These are phyloP conservation scores for Beverwykella pulmonaria DNA, from an alignment of 495 filamentous ascomycete genomes.

Conservation along the genomic window DNA sequence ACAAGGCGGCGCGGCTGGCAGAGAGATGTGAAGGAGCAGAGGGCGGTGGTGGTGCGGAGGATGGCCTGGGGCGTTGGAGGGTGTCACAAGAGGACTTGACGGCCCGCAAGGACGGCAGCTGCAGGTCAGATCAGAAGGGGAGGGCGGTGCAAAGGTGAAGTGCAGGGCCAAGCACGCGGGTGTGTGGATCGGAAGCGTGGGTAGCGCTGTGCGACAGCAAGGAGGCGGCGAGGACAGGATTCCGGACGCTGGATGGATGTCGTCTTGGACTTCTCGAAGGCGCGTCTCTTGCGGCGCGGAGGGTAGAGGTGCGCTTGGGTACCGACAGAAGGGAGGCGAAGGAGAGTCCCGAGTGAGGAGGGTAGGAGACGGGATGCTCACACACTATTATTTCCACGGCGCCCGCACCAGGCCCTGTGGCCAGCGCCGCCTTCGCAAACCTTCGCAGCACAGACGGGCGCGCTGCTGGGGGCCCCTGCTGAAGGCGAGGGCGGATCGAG, in stretches of 20 bases:
- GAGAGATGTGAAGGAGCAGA: slow-evolving; percentile 4
- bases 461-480: not conserved
- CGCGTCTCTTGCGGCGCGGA: slow-evolving; percentile 17
- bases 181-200: not conserved
- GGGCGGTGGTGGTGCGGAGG: not conserved
- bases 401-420: not conserved
- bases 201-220: not conserved
- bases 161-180: slow-evolving; percentile 17
- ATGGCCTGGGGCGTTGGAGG: slow-evolving; percentile 6
- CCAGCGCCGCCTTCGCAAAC: not conserved
- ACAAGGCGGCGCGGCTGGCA: not conserved
- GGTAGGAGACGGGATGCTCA: slow-evolving; percentile 26
- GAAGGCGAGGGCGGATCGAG: too few relatives aligned
- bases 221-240: slow-evolving; percentile 1
- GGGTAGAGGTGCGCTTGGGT: slow-evolving; percentile 21
- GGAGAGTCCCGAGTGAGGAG: slow-evolving; percentile 24
- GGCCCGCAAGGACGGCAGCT: slow-evolving; percentile 20
- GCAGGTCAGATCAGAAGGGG: slow-evolving; percentile 24
- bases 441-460: not conserved
- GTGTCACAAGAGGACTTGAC: slow-evolving; percentile 17
- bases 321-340: slow-evolving; percentile 30
- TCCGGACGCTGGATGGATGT: not conserved
- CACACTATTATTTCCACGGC: slow-evolving; percentile 29
- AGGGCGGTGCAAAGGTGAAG: slow-evolving; percentile 25
- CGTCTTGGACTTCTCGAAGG: slow-evolving; percentile 10